These are phyloP conservation scores for Vigna angularis DNA, from an alignment of 306 rosid genomes.

Conservation along the genomic window DNA sequence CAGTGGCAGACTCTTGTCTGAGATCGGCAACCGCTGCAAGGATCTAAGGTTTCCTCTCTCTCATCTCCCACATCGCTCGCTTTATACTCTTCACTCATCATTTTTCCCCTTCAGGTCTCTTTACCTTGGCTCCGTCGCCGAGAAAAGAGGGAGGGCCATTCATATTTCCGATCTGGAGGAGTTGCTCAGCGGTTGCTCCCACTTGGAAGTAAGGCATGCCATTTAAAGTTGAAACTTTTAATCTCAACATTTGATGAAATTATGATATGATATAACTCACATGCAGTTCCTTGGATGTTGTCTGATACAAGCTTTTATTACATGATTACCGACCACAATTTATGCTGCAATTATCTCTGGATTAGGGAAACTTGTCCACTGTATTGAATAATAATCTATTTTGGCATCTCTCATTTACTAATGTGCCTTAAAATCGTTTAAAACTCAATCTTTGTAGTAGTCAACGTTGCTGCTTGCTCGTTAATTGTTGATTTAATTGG, in stretches of 20 bases:
- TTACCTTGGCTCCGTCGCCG: constrained; percentile 89
- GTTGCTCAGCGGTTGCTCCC: constrained; percentile 82
- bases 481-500: constrained; percentile 26
- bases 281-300: neutral
- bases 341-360: too few species aligned
- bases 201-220: constrained; percentile 67
- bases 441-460: neutral
- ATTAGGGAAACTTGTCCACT: too few species aligned
- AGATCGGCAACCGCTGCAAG: constrained; percentile 80
- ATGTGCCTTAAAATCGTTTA: neutral
- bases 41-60: constrained; percentile 22
- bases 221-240: too few species aligned
- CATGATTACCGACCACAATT: too few species aligned
- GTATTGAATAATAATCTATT: neutral
- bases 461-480: constrained; percentile 17
- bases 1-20: constrained; percentile 81
- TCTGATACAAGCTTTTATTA: neutral
- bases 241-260: neutral
- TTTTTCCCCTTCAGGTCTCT: constrained; percentile 65
- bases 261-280: too few species aligned
- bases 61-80: neutral
- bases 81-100: neutral
- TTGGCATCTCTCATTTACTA: neutral
- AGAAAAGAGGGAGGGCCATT: constrained; percentile 78
- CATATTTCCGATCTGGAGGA: constrained; percentile 87